Percentiles rank a stretch among this genome's conserved stretches.
Conservation (phyloP, 2,329 filamentous ascomycete genomes). For the Helminthosporium solani region DNA sequence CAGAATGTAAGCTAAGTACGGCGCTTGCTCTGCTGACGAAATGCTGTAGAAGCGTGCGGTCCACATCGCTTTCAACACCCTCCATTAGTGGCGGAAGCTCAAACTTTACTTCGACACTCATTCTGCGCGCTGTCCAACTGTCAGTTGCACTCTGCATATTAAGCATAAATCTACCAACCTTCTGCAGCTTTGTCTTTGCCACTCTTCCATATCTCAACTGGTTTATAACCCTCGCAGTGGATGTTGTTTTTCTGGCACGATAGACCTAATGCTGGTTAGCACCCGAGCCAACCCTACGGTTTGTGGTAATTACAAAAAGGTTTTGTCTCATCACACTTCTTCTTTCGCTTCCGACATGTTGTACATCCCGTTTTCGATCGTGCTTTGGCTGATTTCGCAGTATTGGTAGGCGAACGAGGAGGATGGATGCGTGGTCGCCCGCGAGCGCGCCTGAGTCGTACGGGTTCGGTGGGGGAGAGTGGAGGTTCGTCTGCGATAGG, state of each 20-base stretch:
- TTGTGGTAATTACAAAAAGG: constrained; percentile 42
- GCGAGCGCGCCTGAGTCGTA: constrained; percentile 51
- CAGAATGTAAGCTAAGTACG: constrained; percentile 78
- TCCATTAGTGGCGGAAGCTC: constrained; percentile 66
- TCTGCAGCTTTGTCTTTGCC: constrained; percentile 75
- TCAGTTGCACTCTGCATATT: constrained; percentile 17
- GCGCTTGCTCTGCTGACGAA: constrained; percentile 78
- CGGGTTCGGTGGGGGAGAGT: constrained; percentile 38
- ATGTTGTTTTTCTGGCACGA: constrained; percentile 95
- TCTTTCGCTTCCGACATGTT: constrained; percentile 61
- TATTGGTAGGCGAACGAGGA: constrained; percentile 57
- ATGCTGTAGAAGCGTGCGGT: constrained; percentile 78
- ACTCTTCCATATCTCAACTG: constrained; percentile 84
- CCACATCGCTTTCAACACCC: constrained; percentile 76
- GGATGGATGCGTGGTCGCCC: constrained; percentile 83
- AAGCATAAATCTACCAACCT: constrained; percentile 36
- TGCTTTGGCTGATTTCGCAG: constrained; percentile 75
- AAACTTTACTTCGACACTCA: constrained; percentile 42
- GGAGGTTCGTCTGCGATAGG: constrained; percentile 32
- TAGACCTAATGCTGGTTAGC: constrained; percentile 57
- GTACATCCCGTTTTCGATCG: constrained; percentile 60
- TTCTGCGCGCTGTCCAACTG: constrained; percentile 31
- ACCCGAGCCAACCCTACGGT: background rate
- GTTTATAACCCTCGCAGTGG: constrained; percentile 85
- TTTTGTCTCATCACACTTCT: constrained; percentile 58